Conservation (phyloP, 1,284 basidiomycete species). For the Porogramme epimiltina region DNA sequence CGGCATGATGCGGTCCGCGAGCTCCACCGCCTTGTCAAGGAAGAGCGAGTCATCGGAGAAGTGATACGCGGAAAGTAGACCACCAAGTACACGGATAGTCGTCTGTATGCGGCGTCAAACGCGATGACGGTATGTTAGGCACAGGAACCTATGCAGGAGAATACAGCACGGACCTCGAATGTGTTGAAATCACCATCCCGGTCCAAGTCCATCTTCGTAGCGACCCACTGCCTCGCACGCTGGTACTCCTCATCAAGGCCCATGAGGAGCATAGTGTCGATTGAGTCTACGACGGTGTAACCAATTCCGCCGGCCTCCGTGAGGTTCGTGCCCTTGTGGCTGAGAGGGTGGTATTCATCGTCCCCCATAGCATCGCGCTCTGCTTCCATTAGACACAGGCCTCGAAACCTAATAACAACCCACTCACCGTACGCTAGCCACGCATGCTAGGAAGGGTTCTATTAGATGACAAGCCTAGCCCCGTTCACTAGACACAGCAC, state of each 20-base stretch:
- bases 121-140: neutral
- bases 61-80: conserved; percentile 83
- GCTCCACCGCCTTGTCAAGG: conserved; percentile 76
- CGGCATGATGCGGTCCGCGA: conserved; percentile 85
- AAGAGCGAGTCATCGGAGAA: conserved; percentile 70
- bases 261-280: conserved; percentile 90
- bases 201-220: conserved; percentile 72
- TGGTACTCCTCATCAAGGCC: conserved; percentile 79
- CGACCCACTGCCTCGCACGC: conserved; percentile 81
- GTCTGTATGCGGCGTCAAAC: conserved; percentile 55
- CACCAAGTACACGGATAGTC: conserved; percentile 82
- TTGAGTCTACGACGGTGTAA: conserved; percentile 81
- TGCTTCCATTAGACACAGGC: conserved; percentile 37
- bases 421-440: conserved; percentile 76
- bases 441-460: too few relatives aligned
- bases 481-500: too few relatives aligned
- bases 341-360: conserved; percentile 89
- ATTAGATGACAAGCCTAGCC: too few relatives aligned
- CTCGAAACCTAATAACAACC: conserved; percentile 15
- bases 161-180: conserved; percentile 72
- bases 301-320: conserved; percentile 79
- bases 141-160: too few relatives aligned
- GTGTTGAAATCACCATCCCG: conserved; percentile 84
- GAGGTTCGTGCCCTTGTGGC: conserved; percentile 74
- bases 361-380: conserved; percentile 87